Base-by-base conservation (phyloP, 495 filamentous ascomycete genomes). In the Penicillium pulvis region DNA sequence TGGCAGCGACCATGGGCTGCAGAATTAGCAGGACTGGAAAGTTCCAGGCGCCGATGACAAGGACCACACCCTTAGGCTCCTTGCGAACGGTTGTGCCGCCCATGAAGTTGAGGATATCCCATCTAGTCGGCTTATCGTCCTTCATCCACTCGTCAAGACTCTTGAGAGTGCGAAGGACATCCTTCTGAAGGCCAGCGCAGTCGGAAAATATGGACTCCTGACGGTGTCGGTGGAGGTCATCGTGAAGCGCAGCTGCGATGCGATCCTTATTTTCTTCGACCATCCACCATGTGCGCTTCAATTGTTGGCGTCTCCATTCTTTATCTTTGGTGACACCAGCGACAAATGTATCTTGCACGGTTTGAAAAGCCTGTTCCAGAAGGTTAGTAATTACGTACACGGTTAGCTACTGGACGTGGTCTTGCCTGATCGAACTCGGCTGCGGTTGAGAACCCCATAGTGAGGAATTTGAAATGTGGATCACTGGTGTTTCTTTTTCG, bases 31-130 rank as follows among this genome's bases (percentile, higher is more conserved):
- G 83, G 53, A 93, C 60, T 2, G 93, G 92, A 69, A 89, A 94
- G 74, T 97, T 97, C 80, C 88, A 97, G 39, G 91, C 82, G 66
- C 92, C 92, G 66, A 97, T 93, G 67, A 96, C 86, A 36, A 97
- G 77, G 0, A 90, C 83, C 3, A 85, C 70, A 24, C 93, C 93
- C 33, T 96, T 67, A 4, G 93, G 93, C 57, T 96, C 93, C 74
- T 93, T 93, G 47, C 85, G 78, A 63, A 91, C 83, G 55, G 76
- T 83, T 14, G 91, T 87, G n/a, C 78, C 79, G 64, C 90, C 73
- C 24, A 86, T 28, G 48, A 75, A 74, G 59, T 86, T 89, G 36
- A 79, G 76, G 17, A 85, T 55, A 9, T 82, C 71, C 35, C 90
- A 83, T 56, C 90, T 82, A 47, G 80, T 67, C 10, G 88, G 73